A percentile compares a stretch with the other conserved stretches of the same genome.
Conservation (phyloP, 2,329 filamentous ascomycete genomes). For the Pseudogymnoascus sp. region DNA sequence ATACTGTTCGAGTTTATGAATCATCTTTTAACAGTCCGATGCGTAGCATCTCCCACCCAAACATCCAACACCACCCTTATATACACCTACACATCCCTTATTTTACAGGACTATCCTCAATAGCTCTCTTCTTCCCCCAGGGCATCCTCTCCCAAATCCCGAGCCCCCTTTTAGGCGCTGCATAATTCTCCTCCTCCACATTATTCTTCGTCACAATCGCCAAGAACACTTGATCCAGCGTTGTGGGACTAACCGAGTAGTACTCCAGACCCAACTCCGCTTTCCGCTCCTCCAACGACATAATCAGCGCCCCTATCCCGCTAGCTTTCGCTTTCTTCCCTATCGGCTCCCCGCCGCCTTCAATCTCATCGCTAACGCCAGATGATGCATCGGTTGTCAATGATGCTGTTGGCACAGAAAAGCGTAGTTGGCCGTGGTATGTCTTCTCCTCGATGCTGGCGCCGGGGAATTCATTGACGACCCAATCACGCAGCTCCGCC, state of each 20-base stretch:
- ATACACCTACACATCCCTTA: not conserved
- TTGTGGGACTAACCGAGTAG: slow-evolving; percentile 81
- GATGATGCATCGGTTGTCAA: not conserved
- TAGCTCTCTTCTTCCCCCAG: not conserved
- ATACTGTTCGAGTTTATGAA: not conserved
- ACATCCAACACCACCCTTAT: not conserved
- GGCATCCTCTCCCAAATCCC: not conserved
- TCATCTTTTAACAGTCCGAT: not conserved
- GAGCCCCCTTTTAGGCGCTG: not conserved
- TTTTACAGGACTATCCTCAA: not conserved
- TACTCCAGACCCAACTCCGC: slow-evolving; percentile 67
- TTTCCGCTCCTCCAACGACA: slow-evolving; percentile 65
- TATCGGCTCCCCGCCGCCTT: slow-evolving; percentile 11
- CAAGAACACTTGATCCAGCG: slow-evolving; percentile 85
- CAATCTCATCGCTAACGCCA: slow-evolving; percentile 22
- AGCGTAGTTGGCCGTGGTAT: slow-evolving; percentile 83
- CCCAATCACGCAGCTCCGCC: slow-evolving; percentile 58
- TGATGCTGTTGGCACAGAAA: slow-evolving; percentile 56
- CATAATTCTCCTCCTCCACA: slow-evolving; percentile 64
- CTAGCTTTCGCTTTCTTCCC: slow-evolving; percentile 13
- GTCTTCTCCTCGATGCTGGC: slow-evolving; percentile 65
- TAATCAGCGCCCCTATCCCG: slow-evolving; percentile 60
- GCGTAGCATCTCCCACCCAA: not conserved
- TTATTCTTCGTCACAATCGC: slow-evolving; percentile 75
- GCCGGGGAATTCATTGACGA: slow-evolving; percentile 51